These are phyloP conservation scores for Pseudevernia furfuracea DNA, from an alignment of 495 filamentous ascomycete species.

Conservation along the genomic window DNA sequence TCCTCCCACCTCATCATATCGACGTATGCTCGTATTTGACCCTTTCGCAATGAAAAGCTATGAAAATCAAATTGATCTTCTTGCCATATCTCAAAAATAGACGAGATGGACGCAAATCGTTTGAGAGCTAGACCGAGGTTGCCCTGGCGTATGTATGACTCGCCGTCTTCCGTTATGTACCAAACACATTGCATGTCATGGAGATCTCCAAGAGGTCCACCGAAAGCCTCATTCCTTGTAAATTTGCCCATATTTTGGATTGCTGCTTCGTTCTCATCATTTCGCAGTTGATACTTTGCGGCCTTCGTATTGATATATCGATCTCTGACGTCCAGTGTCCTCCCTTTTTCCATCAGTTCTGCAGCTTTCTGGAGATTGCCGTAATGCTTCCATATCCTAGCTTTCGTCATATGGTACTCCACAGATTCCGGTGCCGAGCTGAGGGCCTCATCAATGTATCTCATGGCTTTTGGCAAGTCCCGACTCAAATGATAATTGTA, in stretches of 20 bases:
- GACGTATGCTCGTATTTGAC: conserved; percentile 88
- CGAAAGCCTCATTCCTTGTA: conserved; percentile 80
- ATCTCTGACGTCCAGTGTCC: conserved; percentile 76
- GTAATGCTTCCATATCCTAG: conserved; percentile 87
- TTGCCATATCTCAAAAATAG: conserved; percentile 94
- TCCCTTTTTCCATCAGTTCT: conserved; percentile 80
- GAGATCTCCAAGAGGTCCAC: conserved; percentile 82
- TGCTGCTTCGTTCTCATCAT: conserved; percentile 78
- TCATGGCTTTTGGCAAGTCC: conserved; percentile 69
- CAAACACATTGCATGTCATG: conserved; percentile 98
- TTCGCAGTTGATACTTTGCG: conserved; percentile 92
- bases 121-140: conserved; percentile 84
- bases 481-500: conserved; percentile 89
- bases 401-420: conserved; percentile 92
- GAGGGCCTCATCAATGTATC: conserved; percentile 75
- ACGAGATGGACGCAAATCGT: conserved; percentile 73
- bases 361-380: conserved; percentile 75
- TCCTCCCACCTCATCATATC: conserved; percentile 98
- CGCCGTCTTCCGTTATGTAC: conserved; percentile 92
- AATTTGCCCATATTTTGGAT: conserved; percentile 89
- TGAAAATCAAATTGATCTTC: conserved; percentile 99
- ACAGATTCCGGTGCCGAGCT: conserved; percentile 68
- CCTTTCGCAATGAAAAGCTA: conserved; percentile 89
- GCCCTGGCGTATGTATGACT: conserved; percentile 76
- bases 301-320: conserved; percentile 98